Evolutionary conservation across 192 early-diverging fungal species (phyloP), one percentile per base, ranked within the genome.

Genomic region (Geosiphon pyriformis): DNA sequence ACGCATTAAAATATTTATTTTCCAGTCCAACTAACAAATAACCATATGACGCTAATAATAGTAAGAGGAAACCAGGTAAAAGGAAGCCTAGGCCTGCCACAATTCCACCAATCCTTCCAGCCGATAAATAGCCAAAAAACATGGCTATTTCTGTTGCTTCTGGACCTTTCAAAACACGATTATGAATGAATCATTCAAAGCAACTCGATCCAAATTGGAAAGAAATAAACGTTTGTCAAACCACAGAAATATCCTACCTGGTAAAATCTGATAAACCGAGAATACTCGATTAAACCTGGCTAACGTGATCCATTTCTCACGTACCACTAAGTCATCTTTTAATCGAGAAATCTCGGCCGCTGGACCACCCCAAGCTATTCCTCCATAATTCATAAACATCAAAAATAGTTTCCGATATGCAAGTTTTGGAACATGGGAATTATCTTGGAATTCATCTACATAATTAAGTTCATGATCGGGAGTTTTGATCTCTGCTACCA

Each of bases 231-330:
- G 37, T 42, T 10, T n/a, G n/a, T n/a, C n/a, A n/a, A n/a, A n/a
- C n/a, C n/a, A n/a, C n/a, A n/a, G n/a, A n/a, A n/a, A n/a, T n/a
- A n/a, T n/a, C n/a, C n/a, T 42, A 42, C 6, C 15, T 42, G 37
- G 82, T 57, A 83, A 60, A 52, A 83, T 72, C 34, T 83, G 82
- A 34, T 83, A 83, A 20, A 84, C 82, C 2, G 78, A 80, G 49
- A 76, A 83, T 6, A 84, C 79, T 26, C 76, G 20, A 54, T 83
- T 84, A 52, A 84, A 85, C 0, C 70, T 61, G 0, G 47, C 55
- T 8, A 67, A 22, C 11, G 81, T 76, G 46, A 84, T 83, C 82
- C 82, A 83, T 37, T 71, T 57, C 20, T 65, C 37, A 59, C 82
- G 49, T 18, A 59, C 47, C 1, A 83, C 82, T 7, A 83, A 67